A percentile compares a stretch with the other conserved stretches of the same genome.
phyloP scores from a whole-genome alignment of 108 stramenopile species.

The Cylindrotheca closterium region DNA sequence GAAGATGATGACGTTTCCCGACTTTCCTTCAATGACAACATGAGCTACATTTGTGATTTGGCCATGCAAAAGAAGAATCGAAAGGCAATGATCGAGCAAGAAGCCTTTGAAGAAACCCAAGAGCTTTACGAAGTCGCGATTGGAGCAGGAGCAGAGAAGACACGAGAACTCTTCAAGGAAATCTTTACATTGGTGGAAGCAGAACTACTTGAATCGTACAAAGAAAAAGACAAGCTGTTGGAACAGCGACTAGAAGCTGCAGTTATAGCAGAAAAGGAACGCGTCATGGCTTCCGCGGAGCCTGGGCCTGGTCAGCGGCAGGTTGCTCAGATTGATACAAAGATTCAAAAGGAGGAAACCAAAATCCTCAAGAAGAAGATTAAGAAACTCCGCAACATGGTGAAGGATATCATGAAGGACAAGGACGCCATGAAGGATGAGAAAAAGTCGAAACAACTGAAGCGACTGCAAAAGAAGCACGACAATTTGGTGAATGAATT shows the following conservation, averaged over 20 bases:
- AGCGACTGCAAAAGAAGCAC: background rate
- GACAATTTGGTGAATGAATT: background rate
- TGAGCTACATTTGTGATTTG: slow-evolving; percentile 28
- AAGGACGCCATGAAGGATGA: background rate
- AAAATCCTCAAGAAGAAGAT: background rate
- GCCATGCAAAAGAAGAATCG: slow-evolving; percentile 22
- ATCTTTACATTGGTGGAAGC: slow-evolving; percentile 1
- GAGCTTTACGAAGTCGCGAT: slow-evolving; percentile 20
- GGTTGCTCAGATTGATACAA: background rate
- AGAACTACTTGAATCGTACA: slow-evolving; percentile 6
- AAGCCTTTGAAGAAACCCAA: slow-evolving; percentile 35
- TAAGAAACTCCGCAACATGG: too few relatives aligned
- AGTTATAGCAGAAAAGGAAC: slow-evolving; percentile 9
- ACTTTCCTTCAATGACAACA: slow-evolving; percentile 6
- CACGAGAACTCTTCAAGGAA: slow-evolving; percentile 5
- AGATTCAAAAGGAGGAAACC: background rate
- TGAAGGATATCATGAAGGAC: too few relatives aligned
- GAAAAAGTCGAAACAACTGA: background rate
- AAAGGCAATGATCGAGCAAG: slow-evolving; percentile 14
- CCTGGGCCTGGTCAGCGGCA: background rate
- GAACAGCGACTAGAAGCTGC: slow-evolving; percentile 16
- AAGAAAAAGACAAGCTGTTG: slow-evolving; percentile 15
- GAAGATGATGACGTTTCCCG: slow-evolving; percentile 10
- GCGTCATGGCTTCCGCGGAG: background rate
- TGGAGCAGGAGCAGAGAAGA: slow-evolving; percentile 17